phyloP scores from a whole-genome alignment of 306 rosid genomes.

The Oemleria cerasiformis region DNA sequence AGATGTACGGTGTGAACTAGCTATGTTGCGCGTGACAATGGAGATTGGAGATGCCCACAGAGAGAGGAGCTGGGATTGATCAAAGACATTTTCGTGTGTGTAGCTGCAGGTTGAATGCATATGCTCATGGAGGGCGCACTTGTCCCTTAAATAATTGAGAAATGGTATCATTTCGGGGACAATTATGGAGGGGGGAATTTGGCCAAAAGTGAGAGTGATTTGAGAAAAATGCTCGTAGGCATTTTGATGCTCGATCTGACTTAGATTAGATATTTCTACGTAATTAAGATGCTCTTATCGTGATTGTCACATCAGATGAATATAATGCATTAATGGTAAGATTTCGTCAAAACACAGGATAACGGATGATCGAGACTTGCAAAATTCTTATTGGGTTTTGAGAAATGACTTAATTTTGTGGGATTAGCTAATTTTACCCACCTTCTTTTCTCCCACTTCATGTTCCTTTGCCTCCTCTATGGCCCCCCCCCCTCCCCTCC shows the following conservation, averaged over 20 bases:
- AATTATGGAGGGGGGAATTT: constrained; percentile 7
- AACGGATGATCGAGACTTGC: too few relatives aligned
- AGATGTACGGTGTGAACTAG: too few relatives aligned
- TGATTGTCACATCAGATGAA: neutral
- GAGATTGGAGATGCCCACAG: too few relatives aligned
- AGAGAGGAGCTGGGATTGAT: too few relatives aligned
- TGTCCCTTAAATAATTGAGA: neutral
- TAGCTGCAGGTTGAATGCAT: neutral
- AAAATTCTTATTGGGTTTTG: neutral
- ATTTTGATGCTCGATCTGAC: neutral
- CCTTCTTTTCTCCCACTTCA: neutral
- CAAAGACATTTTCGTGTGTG: too few relatives aligned
- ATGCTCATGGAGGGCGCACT: neutral
- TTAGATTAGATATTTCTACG: neutral
- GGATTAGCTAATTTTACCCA: neutral
- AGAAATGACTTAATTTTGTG: neutral
- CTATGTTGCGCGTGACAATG: too few relatives aligned
- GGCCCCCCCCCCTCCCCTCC: neutral
- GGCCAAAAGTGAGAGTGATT: neutral
- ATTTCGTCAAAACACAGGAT: too few relatives aligned
- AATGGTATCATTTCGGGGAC: constrained; percentile 4
- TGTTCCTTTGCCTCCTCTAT: neutral
- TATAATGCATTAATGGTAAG: too few relatives aligned
- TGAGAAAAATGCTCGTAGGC: neutral
- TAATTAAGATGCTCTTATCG: neutral